phyloP scores from a whole-genome alignment of 1,284 basidiomycete genomes.

The Tausonia pullulans region DNA sequence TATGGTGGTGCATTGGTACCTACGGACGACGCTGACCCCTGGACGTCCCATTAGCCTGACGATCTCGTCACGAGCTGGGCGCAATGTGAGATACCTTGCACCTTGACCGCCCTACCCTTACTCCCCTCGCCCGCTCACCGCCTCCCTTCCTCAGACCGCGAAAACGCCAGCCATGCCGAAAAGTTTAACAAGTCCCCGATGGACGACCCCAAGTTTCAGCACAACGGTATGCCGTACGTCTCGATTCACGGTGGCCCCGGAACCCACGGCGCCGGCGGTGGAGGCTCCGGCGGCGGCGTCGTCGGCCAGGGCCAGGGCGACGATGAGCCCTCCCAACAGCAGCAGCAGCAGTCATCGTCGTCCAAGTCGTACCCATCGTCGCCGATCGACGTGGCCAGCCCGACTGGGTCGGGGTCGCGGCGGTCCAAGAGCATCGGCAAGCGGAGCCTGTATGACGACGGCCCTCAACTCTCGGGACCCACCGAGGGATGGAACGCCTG shows the following conservation, averaged over 20 bases:
- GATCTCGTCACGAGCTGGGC: conserved; percentile 88
- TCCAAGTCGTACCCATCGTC: too few species aligned
- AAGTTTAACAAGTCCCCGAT: conserved; percentile 41
- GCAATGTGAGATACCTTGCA: conserved; percentile 62
- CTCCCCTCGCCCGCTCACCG: background rate
- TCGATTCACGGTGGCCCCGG: conserved; percentile 27
- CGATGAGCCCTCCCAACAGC: conserved; percentile 10
- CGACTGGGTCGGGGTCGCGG: background rate
- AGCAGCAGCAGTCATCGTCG: too few species aligned
- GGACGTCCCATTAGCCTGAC: conserved; percentile 46
- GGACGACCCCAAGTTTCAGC: conserved; percentile 26
- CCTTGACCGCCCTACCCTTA: conserved; percentile 2
- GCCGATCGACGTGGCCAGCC: too few species aligned
- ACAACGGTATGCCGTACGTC: conserved; percentile 28
- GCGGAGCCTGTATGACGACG: background rate
- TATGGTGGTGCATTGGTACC: too few species aligned
- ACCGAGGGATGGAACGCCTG: conserved; percentile 63
- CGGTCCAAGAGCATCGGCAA: background rate
- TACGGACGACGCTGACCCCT: background rate
- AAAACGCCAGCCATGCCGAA: conserved; percentile 52
- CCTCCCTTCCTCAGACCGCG: conserved; percentile 1
- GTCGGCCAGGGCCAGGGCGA: conserved; percentile 25
- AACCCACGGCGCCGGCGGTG: conserved; percentile 36
- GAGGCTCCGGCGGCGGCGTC: conserved; percentile 33
- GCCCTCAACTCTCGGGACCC: conserved; percentile 29